Percentiles rank a stretch among this genome's conserved stretches.
Conservation (phyloP, 73 alveolate genomes). For the Vitrella brassicaformis region DNA sequence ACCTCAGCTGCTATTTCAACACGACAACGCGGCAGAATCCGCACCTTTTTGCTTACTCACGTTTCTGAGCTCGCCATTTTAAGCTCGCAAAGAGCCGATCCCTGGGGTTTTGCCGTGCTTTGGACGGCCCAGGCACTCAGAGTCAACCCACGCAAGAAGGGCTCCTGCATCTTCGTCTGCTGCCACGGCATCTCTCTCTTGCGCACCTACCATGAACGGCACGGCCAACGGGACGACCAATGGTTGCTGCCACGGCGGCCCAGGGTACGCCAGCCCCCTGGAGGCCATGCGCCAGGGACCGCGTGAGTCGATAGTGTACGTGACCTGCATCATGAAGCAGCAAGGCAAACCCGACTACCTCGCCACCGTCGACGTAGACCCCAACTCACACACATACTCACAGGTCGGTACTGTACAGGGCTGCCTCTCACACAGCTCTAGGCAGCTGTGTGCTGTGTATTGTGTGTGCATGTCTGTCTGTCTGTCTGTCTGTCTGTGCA, state of each 20-base stretch:
- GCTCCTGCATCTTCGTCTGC: too few species aligned
- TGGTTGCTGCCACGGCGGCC: neutral
- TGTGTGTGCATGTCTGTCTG: neutral
- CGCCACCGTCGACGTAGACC: conserved; percentile 39
- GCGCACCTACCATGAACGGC: too few species aligned
- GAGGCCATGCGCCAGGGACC: conserved; percentile 10
- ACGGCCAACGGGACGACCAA: neutral
- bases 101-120: too few species aligned
- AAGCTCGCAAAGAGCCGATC: too few species aligned
- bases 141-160: too few species aligned
- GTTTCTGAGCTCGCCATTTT: too few species aligned
- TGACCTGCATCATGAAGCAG: conserved; percentile 13
- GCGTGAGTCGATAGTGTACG: conserved; percentile 9
- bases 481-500: neutral
- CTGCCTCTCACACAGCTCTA: neutral
- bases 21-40: too few species aligned
- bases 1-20: too few species aligned
- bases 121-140: too few species aligned
- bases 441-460: neutral
- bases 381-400: conserved; percentile 15
- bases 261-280: conserved; percentile 6
- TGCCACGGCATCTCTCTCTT: too few species aligned
- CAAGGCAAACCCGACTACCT: conserved; percentile 34
- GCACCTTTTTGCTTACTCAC: too few species aligned
- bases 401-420: neutral